Conservation (phyloP, 768 basidiomycete genomes). For the Suillus subaureus region DNA sequence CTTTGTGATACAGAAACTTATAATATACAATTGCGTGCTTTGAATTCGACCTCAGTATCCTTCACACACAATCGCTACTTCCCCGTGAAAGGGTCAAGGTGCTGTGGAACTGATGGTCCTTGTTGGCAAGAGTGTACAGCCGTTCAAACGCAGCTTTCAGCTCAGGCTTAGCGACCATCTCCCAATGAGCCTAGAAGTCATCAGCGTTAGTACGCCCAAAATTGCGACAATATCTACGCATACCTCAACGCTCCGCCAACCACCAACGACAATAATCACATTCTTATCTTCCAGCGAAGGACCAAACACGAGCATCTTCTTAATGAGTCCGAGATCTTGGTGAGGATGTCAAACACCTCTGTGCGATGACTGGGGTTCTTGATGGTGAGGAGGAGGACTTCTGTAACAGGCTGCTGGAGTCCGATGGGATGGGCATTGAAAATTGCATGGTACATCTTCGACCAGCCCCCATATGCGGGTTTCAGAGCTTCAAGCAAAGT, state of each 20-base stretch:
- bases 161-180: constrained; percentile 13
- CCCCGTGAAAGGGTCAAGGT: constrained; percentile 12
- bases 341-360: constrained; percentile 15
- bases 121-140: constrained; percentile 18
- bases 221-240: background rate
- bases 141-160: constrained; percentile 8
- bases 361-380: constrained; percentile 27
- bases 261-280: constrained; percentile 21
- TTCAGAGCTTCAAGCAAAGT: constrained; percentile 11
- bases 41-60: background rate
- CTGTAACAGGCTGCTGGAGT: constrained; percentile 26
- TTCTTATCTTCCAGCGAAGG: constrained; percentile 24
- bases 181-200: constrained; percentile 19
- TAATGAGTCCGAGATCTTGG: constrained; percentile 18
- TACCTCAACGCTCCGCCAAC: constrained; percentile 30
- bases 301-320: constrained; percentile 23
- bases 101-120: constrained; percentile 19
- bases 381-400: constrained; percentile 19
- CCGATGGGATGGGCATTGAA: constrained; percentile 20
- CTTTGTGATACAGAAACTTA: background rate
- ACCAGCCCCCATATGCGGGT: constrained; percentile 10
- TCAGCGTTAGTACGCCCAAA: background rate
- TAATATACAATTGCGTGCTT: background rate
- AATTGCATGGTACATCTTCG: constrained; percentile 23
- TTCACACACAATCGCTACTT: background rate